Percentiles rank a stretch among this genome's conserved stretches.
phyloP scores from a whole-genome alignment of 148 eudicot genomes.

The Selenicereus undatus region DNA sequence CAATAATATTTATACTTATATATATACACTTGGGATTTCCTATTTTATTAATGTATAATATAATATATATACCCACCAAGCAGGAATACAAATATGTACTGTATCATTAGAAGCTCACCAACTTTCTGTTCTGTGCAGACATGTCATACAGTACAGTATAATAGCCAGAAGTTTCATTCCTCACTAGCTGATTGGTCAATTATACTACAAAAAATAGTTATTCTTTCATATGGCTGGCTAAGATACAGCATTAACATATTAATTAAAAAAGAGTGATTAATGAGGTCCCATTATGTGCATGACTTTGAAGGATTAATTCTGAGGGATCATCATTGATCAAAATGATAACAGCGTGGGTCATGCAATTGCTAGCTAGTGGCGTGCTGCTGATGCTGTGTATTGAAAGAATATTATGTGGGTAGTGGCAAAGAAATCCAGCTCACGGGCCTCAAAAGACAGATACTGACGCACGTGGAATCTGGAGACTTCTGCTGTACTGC shows the following conservation, averaged over 20 bases:
- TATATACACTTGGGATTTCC: too few species aligned
- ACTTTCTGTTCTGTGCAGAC: neutral
- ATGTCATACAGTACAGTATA: neutral
- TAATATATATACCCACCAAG: too few species aligned
- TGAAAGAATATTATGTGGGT: neutral
- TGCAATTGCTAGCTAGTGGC: neutral
- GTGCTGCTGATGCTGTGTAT: too few species aligned
- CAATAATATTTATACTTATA: too few species aligned
- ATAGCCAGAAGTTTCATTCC: neutral
- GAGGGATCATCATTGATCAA: too few species aligned
- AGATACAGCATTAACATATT: neutral
- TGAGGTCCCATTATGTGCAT: slow-evolving; percentile 19
- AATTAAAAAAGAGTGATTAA: neutral
- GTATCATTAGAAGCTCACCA: neutral
- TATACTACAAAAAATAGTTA: slow-evolving; percentile 1
- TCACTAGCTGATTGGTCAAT: slow-evolving; percentile 2
- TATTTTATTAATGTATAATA: too few species aligned
- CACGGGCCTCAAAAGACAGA: slow-evolving; percentile 17
- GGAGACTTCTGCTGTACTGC: neutral
- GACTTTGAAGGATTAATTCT: neutral
- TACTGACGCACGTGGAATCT: slow-evolving; percentile 29
- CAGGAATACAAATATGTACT: too few species aligned
- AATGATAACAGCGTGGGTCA: neutral
- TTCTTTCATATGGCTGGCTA: slow-evolving; percentile 12
- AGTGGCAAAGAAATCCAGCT: slow-evolving; percentile 22